Percentiles rank a stretch among this genome's conserved stretches.
Conservation (phyloP, 441 rosid genomes). For the California macrophylla region DNA sequence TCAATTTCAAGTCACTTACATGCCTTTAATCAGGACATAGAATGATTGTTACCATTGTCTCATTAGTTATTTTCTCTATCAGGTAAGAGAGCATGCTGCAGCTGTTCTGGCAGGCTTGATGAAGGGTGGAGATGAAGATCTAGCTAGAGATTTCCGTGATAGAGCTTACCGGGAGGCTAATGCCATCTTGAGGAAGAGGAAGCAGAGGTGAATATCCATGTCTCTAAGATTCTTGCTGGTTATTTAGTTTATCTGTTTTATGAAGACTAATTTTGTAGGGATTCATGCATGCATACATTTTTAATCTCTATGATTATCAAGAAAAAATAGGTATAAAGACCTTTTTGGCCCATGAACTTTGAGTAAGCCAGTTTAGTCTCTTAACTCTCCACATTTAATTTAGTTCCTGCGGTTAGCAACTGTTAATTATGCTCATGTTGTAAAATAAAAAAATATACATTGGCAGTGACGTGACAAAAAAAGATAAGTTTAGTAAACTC, state of each 20-base stretch:
- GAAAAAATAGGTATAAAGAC: background rate
- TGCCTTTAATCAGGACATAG: background rate
- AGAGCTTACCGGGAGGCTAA: slow-evolving; percentile 73
- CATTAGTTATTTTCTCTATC: slow-evolving; percentile 19
- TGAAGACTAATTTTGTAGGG: background rate
- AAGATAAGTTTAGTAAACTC: too few species aligned
- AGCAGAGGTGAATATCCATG: slow-evolving; percentile 39
- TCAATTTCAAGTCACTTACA: background rate
- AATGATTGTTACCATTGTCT: background rate
- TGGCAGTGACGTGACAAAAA: too few species aligned
- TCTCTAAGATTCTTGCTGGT: slow-evolving; percentile 3
- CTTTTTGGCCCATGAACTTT: background rate
- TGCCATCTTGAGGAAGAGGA: slow-evolving; percentile 49
- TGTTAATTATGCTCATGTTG: too few species aligned
- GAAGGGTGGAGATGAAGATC: slow-evolving; percentile 90
- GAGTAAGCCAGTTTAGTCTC: background rate
- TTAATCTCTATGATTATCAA: background rate
- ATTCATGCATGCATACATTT: background rate
- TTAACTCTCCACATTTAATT: too few species aligned
- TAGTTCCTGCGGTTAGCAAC: too few species aligned
- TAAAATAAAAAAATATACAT: too few species aligned
- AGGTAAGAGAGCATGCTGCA: slow-evolving; percentile 99
- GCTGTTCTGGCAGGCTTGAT: slow-evolving; percentile 90
- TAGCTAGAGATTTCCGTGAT: slow-evolving; percentile 73
- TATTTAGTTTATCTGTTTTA: background rate